Conservation (phyloP, 768 basidiomycete genomes). For the Cystobasidium tubakii region DNA sequence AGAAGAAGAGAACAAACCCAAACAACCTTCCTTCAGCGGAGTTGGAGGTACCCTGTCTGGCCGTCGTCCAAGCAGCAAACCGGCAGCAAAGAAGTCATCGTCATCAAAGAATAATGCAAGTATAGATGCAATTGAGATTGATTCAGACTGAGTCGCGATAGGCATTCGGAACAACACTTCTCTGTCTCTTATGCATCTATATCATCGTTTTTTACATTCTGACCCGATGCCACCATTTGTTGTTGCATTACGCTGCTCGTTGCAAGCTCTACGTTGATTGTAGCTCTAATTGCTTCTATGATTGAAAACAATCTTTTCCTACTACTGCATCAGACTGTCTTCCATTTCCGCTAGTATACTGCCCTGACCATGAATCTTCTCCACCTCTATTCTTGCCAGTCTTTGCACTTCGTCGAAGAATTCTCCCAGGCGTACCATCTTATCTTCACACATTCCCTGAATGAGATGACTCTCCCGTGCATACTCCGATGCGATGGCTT, state of each 20-base stretch:
- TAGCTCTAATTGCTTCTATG: background rate
- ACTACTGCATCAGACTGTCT: constrained; percentile 1
- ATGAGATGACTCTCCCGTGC: constrained; percentile 47
- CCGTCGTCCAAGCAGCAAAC: constrained; percentile 1
- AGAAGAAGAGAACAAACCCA: constrained; percentile 47
- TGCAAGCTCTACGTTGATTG: background rate
- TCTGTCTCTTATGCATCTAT: too few relatives aligned
- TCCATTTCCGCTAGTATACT: constrained; percentile 7
- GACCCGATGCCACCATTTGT: background rate
- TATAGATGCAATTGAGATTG: constrained; percentile 18
- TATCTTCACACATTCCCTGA: constrained; percentile 42
- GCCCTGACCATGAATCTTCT: background rate
- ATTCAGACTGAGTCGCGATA: background rate
- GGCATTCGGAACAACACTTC: too few relatives aligned
- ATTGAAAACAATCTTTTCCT: background rate
- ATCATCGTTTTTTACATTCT: too few relatives aligned
- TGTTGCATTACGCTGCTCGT: background rate
- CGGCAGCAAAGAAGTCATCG: background rate
- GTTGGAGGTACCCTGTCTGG: constrained; percentile 39
- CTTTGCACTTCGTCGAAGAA: constrained; percentile 48
- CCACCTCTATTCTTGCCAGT: constrained; percentile 27
- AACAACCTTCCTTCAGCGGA: constrained; percentile 41
- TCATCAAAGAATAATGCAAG: background rate
- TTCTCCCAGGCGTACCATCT: constrained; percentile 44
- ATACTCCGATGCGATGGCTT: constrained; percentile 47